Base-by-base conservation (phyloP, 2,329 filamentous ascomycete species). In the Diaporthe sp. region DNA sequence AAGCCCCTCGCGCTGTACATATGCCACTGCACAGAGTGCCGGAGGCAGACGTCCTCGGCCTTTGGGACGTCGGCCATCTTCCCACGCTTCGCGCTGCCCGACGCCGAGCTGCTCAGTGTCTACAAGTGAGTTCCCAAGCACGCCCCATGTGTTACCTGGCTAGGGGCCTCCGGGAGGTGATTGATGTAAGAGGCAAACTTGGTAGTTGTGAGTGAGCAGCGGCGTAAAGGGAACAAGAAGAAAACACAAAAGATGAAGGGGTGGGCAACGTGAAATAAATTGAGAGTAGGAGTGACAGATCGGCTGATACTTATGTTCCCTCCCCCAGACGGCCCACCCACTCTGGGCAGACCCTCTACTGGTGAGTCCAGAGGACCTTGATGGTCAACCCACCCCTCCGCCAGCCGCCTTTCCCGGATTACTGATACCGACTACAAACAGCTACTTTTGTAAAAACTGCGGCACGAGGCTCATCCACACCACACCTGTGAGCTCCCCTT, bases 1-100 rank as follows among this genome's bases (percentile, higher is more conserved):
- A 85, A 88, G 75, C 92, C 93, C 0, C 83, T 93, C 58, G 89
- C 89, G n/a, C 84, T 94, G 70, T 94, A 92, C 82, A 91, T 94
- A 81, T 94, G 93, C 84, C 93, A 94, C 84, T 94, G 93, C 82
- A 84, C 86, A 73, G 89, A 92, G 81, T 94, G 93, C 82, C 89
- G 90, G 65, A 87, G 89, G 75, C 92, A 94, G 84, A 91, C 91
- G 42, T 86, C 90, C 72, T 92, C 91, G 10, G 91, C 92, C 1
- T 94, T 93, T 82, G 92, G 92, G 39, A 90, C 92, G 44, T 92
- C 91, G 49, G 92, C 92, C 78, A 93, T 94, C 76, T 94, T 94
- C 79, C 92, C 92, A 1, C 86, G 86, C n/a, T 94, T 94, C 76
- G 81, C 85, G 13, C 84, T 94, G 39, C 90, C 91, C 0, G 82